Evolutionary conservation across 331 rosid genomes (phyloP).

Genomic region (Acacia concinna): DNA sequence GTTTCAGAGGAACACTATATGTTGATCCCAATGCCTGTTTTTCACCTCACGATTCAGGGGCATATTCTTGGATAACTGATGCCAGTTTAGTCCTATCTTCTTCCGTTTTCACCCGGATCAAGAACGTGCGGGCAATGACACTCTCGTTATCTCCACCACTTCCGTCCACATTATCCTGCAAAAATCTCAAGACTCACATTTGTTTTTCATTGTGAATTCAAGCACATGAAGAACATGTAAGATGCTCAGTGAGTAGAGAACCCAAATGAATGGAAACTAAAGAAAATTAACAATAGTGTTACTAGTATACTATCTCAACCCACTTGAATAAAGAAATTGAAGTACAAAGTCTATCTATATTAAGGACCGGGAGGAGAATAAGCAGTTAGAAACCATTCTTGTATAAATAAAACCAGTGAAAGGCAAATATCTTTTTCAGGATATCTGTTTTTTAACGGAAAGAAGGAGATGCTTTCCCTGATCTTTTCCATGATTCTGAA

Average conservation of each 20-base stretch:
- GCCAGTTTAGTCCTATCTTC: slow-evolving; percentile 84
- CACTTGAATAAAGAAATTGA: no score
- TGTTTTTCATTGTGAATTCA: slow-evolving; percentile 1
- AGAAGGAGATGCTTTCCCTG: not conserved
- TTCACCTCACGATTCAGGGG: slow-evolving; percentile 64
- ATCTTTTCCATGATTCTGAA: not conserved
- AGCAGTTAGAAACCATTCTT: not conserved
- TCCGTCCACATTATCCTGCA: slow-evolving; percentile 66
- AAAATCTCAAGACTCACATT: slow-evolving; percentile 29
- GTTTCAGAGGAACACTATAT: slow-evolving; percentile 32
- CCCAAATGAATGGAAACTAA: slow-evolving; percentile 9
- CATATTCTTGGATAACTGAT: slow-evolving; percentile 80
- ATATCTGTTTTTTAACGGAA: not conserved
- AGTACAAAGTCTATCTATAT: no score
- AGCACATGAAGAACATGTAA: slow-evolving; percentile 2
- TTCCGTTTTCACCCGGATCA: slow-evolving; percentile 80
- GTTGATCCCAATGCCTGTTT: not conserved
- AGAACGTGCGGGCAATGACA: slow-evolving; percentile 80
- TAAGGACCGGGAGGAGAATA: no score
- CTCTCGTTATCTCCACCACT: slow-evolving; percentile 44
- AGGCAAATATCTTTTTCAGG: not conserved
- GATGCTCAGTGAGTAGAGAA: slow-evolving; percentile 8
- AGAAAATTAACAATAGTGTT: slow-evolving; percentile 6
- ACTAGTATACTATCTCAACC: no score
- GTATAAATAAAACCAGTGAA: not conserved